phyloP scores from a whole-genome alignment of 768 basidiomycete species.

The Kwoniella sp. region DNA sequence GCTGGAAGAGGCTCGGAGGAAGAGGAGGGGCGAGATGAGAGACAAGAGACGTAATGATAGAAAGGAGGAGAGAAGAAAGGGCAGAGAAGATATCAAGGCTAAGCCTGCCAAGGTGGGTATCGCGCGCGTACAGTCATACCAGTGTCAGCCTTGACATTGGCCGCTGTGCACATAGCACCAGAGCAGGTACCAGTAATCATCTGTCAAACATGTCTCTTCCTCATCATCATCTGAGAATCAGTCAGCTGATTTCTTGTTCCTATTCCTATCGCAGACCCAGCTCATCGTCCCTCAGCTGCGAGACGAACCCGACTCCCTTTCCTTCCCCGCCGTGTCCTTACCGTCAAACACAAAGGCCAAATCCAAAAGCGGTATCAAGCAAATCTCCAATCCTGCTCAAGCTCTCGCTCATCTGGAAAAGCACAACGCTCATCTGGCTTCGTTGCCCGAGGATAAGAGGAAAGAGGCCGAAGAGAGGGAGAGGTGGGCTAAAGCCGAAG shows the following conservation, averaged over 20 bases:
- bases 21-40: slow-evolving; percentile 75
- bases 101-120: slow-evolving; percentile 52
- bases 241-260: too few species aligned
- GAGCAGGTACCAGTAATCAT: too few species aligned
- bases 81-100: slow-evolving; percentile 60
- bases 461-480: slow-evolving; percentile 77
- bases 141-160: too few species aligned
- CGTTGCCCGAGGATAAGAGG: slow-evolving; percentile 79
- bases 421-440: slow-evolving; percentile 74
- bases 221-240: too few species aligned
- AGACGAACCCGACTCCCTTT: slow-evolving; percentile 59
- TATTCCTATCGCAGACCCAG: slow-evolving; percentile 34
- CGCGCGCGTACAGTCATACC: too few species aligned
- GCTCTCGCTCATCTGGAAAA: slow-evolving; percentile 78
- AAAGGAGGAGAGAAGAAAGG: slow-evolving; percentile 73
- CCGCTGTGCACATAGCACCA: too few species aligned
- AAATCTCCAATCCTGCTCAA: slow-evolving; percentile 74
- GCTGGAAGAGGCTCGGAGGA: slow-evolving; percentile 75
- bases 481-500: slow-evolving; percentile 86
- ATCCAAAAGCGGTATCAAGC: slow-evolving; percentile 65
- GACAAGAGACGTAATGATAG: slow-evolving; percentile 84
- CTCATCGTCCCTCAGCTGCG: slow-evolving; percentile 48
- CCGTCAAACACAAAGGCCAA: slow-evolving; percentile 49
- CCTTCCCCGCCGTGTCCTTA: slow-evolving; percentile 69
- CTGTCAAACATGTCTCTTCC: too few species aligned